A percentile compares a stretch with the other conserved stretches of the same genome.
These are phyloP conservation scores for Stramenopiles sp. DNA, from an alignment of 352 stramenopile genomes.

Conservation along the genomic window DNA sequence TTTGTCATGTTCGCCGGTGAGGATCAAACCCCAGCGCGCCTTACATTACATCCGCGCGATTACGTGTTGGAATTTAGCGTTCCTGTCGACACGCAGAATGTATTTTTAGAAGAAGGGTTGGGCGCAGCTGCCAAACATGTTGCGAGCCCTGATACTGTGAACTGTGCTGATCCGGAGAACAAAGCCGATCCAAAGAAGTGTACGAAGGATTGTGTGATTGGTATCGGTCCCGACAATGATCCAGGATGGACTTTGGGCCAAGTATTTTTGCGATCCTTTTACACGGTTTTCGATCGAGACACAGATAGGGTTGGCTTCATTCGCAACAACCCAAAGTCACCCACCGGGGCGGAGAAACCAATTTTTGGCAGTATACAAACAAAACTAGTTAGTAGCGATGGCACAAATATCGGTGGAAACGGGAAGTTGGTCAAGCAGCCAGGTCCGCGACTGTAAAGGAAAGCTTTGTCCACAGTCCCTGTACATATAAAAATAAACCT, in stretches of 20 bases:
- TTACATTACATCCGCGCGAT: neutral
- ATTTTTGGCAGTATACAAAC: neutral
- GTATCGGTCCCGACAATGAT: slow-evolving; percentile 13
- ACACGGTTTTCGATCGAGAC: slow-evolving; percentile 16
- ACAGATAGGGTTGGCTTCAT: slow-evolving; percentile 10
- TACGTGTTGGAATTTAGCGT: slow-evolving; percentile 14
- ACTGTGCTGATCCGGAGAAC: neutral
- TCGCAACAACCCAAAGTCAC: neutral
- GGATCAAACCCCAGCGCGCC: neutral
- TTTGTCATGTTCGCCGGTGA: neutral
- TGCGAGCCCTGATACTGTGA: neutral
- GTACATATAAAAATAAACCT: too few species aligned
- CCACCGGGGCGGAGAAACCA: neutral
- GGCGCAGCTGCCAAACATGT: neutral
- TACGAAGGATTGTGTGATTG: slow-evolving; percentile 14
- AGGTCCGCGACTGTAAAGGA: neutral
- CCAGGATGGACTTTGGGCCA: slow-evolving; percentile 12
- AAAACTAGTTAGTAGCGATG: neutral
- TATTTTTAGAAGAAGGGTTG: neutral
- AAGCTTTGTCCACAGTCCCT: too few species aligned
- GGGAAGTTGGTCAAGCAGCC: neutral
- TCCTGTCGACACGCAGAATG: neutral
- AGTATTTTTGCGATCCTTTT: slow-evolving; percentile 11
- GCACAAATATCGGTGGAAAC: neutral
- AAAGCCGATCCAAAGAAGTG: neutral